Percentiles rank a stretch among this genome's conserved stretches.
These are phyloP conservation scores for Saussurea involucrata DNA, from an alignment of 129 eudicot genomes.

Conservation along the genomic window DNA sequence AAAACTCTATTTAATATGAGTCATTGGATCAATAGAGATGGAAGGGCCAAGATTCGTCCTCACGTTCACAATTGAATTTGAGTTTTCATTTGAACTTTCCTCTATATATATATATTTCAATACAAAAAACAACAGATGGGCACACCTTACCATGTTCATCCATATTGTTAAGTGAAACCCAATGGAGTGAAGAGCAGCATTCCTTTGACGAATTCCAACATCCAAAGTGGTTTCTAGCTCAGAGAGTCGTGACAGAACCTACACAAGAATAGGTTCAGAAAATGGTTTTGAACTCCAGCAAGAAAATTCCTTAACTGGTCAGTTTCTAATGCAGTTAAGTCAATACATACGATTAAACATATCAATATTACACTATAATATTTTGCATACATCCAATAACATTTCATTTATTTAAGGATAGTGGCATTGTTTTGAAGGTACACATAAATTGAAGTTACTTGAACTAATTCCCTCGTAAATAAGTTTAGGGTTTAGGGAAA, in stretches of 20 bases:
- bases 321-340: background rate
- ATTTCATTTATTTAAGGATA: background rate
- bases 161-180: conserved; percentile 69
- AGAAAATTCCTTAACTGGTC: background rate
- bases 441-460: background rate
- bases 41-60: too few relatives aligned
- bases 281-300: background rate
- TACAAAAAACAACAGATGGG: conserved; percentile 5
- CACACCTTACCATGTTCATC: conserved; percentile 74
- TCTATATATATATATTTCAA: background rate
- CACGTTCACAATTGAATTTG: too few relatives aligned
- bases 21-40: too few relatives aligned
- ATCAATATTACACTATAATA: background rate
- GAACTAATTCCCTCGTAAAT: background rate
- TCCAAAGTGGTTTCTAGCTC: conserved; percentile 92
- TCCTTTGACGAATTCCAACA: conserved; percentile 90
- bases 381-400: background rate
- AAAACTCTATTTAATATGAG: too few relatives aligned
- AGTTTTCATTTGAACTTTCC: too few relatives aligned
- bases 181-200: conserved; percentile 72
- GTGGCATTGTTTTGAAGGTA: background rate
- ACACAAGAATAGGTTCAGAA: conserved; percentile 23
- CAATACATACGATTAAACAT: background rate
- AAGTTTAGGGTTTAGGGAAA: background rate
- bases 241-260: conserved; percentile 89